Evolutionary conservation across 768 basidiomycete species (phyloP), one percentile per base, ranked within the genome.

Genomic region (Mycena alexandri): DNA sequence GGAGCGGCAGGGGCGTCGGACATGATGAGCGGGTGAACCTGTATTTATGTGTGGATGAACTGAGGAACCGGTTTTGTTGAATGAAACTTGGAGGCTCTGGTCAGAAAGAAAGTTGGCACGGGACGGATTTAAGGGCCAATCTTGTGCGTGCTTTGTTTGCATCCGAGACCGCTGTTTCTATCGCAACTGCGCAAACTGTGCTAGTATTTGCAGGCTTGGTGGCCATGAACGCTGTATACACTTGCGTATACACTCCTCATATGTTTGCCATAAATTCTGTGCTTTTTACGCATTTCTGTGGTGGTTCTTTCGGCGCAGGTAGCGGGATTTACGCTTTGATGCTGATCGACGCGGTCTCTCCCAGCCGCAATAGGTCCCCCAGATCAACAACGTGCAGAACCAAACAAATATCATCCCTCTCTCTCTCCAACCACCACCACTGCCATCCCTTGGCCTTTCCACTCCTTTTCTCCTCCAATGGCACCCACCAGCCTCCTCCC

Each of bases 1-100:
- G 82, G 85, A 86, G 92, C 90, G 90, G 90, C 90, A 85, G 89
- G 91, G 91, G 92, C 93, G 79, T 94, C 92, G 85, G 93, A 94
- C 93, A 94, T 94, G 84, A 80, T 86, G 86, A 82, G 83, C 79
- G 79, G 81, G 82, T 83, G 85, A 83, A 83, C 85, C 82, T 82
- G 85, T 85, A 81, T 83, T 79, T 75, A 80, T 78, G 79, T 29
- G 29, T 29, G 29, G n/a, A n/a, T n/a, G n/a, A n/a, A n/a, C 29
- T 29, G 29, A 29, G 29, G 29, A 29, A 29, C 29, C 29, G 29
- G 29, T 29, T 29, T 29, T 29, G 29, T 80, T 76, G 77, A 81
- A 80, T 81, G 84, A 81, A 82, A 80, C 80, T 80, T 80, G 79
- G 81, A 83, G 89, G 88, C 86, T 87, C 87, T 86, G 90, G 92